A percentile compares a stretch with the other conserved stretches of the same genome.
Evolutionary conservation across 2,329 filamentous ascomycete genomes (phyloP).

Genomic region (Hypoxylon sp.): DNA sequence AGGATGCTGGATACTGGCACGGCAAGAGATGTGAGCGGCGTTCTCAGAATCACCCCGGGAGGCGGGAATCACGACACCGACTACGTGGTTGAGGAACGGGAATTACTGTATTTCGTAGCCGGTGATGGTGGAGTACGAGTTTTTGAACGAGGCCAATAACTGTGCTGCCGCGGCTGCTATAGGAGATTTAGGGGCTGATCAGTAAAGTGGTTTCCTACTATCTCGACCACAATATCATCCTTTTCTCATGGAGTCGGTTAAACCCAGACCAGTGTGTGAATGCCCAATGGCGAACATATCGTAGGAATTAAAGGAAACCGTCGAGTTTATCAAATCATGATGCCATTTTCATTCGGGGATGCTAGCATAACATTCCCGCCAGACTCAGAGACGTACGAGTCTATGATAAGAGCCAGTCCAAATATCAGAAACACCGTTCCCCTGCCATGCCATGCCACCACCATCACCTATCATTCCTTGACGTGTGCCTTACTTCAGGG

Average conservation of each 20-base stretch:
- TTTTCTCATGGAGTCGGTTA: neutral
- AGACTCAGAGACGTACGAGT: conserved; percentile 51
- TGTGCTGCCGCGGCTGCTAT: conserved; percentile 50
- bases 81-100: conserved; percentile 68
- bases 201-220: neutral
- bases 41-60: conserved; percentile 80
- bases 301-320: conserved; percentile 9
- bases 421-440: conserved; percentile 55
- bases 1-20: conserved; percentile 86
- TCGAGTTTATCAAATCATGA: conserved; percentile 51
- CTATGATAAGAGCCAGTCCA: conserved; percentile 54
- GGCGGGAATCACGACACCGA: conserved; percentile 52
- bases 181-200: neutral
- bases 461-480: conserved; percentile 55
- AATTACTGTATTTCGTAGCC: conserved; percentile 85
- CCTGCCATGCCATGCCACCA: conserved; percentile 56
- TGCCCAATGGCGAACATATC: conserved; percentile 1
- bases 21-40: conserved; percentile 92
- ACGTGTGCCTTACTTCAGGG: conserved; percentile 49
- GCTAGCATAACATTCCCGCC: conserved; percentile 53
- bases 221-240: neutral
- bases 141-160: conserved; percentile 83
- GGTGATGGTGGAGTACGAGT: conserved; percentile 85
- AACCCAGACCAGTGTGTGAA: neutral
- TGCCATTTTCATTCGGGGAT: conserved; percentile 52